Percentiles rank a stretch among this genome's conserved stretches.
Conservation (phyloP, 352 stramenopile species). For the Pythium sp. region DNA sequence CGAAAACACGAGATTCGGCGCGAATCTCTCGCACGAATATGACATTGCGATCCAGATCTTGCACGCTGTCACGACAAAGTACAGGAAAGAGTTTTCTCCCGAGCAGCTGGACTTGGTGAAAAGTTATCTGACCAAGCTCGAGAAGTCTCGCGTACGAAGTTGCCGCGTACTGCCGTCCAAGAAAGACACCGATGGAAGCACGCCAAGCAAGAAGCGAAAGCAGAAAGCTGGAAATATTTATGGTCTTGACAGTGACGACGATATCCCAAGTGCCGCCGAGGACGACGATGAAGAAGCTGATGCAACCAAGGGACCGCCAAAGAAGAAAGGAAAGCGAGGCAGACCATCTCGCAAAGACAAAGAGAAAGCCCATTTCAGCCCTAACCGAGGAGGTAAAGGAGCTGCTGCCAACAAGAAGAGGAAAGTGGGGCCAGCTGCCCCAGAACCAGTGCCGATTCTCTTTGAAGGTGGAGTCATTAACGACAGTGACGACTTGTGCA, state of each 20-base stretch:
- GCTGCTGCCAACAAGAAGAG: conserved; percentile 24
- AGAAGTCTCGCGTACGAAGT: conserved; percentile 81
- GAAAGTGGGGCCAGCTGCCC: conserved; percentile 10
- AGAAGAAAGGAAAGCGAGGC: conserved; percentile 34
- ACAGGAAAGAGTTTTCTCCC: conserved; percentile 75
- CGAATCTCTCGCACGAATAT: conserved; percentile 82
- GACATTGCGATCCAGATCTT: conserved; percentile 85
- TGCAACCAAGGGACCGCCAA: conserved; percentile 24
- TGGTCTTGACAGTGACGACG: conserved; percentile 34
- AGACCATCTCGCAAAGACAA: conserved; percentile 36
- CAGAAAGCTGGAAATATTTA: conserved; percentile 12
- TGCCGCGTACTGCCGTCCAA: conserved; percentile 49
- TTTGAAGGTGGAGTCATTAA: conserved; percentile 71
- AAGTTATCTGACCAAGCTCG: conserved; percentile 65
- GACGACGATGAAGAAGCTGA: conserved; percentile 36
- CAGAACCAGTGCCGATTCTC: conserved; percentile 17
- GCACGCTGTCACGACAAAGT: conserved; percentile 69
- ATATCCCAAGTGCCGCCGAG: conserved; percentile 30
- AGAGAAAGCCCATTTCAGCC: conserved; percentile 14
- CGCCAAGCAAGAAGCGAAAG: conserved; percentile 27
- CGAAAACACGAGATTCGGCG: conserved; percentile 39
- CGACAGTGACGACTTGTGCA: conserved; percentile 90
- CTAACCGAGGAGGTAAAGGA: conserved; percentile 19
- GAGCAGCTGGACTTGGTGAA: conserved; percentile 83
- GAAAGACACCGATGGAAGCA: conserved; percentile 22